A percentile compares a stretch with the other conserved stretches of the same genome.
Evolutionary conservation across 2,329 filamentous ascomycete species (phyloP).

Genomic region (Triangularia verruculosa): DNA sequence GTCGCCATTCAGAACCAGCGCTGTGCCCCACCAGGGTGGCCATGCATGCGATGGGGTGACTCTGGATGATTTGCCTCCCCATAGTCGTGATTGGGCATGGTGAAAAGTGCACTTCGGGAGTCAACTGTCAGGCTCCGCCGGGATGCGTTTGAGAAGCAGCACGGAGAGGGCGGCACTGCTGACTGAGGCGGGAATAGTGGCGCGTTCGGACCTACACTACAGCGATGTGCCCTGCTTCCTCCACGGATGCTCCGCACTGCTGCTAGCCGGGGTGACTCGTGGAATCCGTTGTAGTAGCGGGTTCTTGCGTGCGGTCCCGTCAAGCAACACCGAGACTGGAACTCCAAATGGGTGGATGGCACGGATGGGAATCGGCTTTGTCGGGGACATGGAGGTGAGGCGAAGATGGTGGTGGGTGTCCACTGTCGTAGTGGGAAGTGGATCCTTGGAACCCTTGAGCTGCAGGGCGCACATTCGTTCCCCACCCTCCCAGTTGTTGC

Average conservation of each 20-base stretch:
- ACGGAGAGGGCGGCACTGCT: background rate
- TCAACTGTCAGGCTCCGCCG: background rate
- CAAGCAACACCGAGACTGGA: too few relatives aligned
- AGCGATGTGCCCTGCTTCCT: background rate
- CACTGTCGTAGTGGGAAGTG: background rate
- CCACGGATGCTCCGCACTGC: background rate
- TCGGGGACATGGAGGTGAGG: background rate
- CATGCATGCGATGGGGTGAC: background rate
- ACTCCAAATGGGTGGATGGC: too few relatives aligned
- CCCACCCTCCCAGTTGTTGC: background rate
- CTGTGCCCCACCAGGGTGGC: background rate
- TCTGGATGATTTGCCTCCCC: background rate
- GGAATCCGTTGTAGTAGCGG: background rate
- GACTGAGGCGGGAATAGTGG: constrained; percentile 1
- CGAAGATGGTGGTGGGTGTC: background rate
- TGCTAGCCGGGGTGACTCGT: background rate
- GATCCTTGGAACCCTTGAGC: background rate
- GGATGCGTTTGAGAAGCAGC: background rate
- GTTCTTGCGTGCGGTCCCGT: background rate
- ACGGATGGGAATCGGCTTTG: too few relatives aligned
- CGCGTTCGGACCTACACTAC: background rate
- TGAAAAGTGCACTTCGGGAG: background rate
- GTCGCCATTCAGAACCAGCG: background rate
- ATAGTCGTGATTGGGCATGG: background rate
- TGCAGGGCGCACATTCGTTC: background rate